Evolutionary conservation across 768 basidiomycete species (phyloP), one percentile per base, ranked within the genome.

Genomic region (Filobasidium floriforme): DNA sequence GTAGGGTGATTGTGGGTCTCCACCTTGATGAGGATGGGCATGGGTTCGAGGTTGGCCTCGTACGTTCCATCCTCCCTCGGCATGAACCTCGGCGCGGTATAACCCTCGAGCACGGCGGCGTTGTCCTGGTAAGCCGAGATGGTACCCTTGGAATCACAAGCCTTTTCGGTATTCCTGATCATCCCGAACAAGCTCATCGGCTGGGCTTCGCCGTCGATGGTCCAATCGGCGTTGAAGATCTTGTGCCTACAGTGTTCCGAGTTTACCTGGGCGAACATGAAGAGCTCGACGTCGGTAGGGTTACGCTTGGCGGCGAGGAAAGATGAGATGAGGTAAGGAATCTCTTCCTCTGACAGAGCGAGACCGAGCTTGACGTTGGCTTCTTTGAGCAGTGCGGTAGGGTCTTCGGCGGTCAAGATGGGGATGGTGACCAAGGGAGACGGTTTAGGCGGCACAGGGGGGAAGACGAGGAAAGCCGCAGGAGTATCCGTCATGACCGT

Each of bases 251-350:
- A 99, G 75, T 98, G 96, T 78, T 99, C 96, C n/a, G 93, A 97
- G 81, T 99, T 99, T 77, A 99, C 94, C 76, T 99, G 96, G 2
- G 96, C 94, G 79, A 98, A 99, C 96, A 98, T 99, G 84, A 99
- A 99, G 9, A 99, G 83, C 77, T 99, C 96, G 2, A 94, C 93
- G 75, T 98, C 96, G 44, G 90, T 96, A 9, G 94, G 96, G 75
- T 91, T 88, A 41, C 93, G 86, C 59, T 82, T 82, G 77, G 88
- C 88, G n/a, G 87, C 82, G 29, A 89, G 82, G 79, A 92, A 99
- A 12, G 89, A 92, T 62, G 89, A 83, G 69, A 96, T 84, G 69
- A 98, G 86, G 79, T 97, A 99, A 72, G 88, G 85, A 68, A 98
- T 89, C 77, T 99, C 96, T 63, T 92, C 89, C 0, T 84, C 72